phyloP scores from a whole-genome alignment of 225 moss, liverwort and hornwort species.

The Polytrichum commune region DNA sequence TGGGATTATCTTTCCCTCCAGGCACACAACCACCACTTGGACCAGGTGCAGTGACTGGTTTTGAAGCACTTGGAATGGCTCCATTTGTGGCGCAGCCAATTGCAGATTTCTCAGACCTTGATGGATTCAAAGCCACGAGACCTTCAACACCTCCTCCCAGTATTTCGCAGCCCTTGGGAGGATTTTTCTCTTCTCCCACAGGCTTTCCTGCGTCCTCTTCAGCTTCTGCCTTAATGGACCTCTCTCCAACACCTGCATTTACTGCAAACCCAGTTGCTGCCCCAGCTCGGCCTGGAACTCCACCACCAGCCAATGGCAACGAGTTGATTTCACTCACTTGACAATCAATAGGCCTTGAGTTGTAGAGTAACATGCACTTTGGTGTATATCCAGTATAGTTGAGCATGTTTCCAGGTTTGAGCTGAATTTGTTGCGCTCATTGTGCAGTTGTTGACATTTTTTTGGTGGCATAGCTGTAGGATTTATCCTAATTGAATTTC shows the following conservation, averaged over 20 bases:
- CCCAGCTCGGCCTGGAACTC: slow-evolving; percentile 31
- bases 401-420: too few species aligned
- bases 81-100: slow-evolving; percentile 50
- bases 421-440: too few species aligned
- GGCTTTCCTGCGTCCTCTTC: slow-evolving; percentile 36
- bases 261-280: neutral
- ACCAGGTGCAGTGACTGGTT: slow-evolving; percentile 28
- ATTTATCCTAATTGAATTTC: too few species aligned
- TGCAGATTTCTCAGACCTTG: slow-evolving; percentile 52
- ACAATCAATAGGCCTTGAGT: neutral
- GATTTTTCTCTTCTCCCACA: slow-evolving; percentile 35
- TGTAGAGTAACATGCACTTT: too few species aligned
- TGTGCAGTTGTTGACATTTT: too few species aligned
- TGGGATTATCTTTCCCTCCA: slow-evolving; percentile 6
- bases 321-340: slow-evolving; percentile 46
- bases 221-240: slow-evolving; percentile 35
- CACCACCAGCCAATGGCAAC: slow-evolving; percentile 33
- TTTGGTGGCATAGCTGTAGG: too few species aligned
- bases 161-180: slow-evolving; percentile 35
- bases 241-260: slow-evolving; percentile 18
- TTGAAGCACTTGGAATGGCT: slow-evolving; percentile 44
- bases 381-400: too few species aligned
- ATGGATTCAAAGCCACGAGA: slow-evolving; percentile 43
- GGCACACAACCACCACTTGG: slow-evolving; percentile 11
- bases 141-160: slow-evolving; percentile 17